These are phyloP conservation scores for Ganoderma meredithae DNA, from an alignment of 1,284 basidiomycete species.

Conservation along the genomic window DNA sequence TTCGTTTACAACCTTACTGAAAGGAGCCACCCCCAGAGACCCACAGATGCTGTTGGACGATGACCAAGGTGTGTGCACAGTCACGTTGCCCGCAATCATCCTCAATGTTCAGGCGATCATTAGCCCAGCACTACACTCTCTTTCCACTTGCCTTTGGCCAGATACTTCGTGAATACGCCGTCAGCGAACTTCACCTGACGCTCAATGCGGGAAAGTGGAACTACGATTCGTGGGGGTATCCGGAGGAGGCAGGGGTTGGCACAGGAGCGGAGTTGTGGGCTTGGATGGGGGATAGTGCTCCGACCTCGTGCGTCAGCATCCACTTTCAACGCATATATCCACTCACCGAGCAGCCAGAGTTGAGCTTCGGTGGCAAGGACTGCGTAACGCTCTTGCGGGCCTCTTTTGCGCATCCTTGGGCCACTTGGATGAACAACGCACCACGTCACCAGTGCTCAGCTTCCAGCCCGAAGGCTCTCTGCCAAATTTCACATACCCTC, in stretches of 20 bases:
- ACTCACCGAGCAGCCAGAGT: conserved; percentile 49
- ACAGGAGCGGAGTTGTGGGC: conserved; percentile 91
- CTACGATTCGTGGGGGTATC: conserved; percentile 86
- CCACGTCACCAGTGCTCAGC: conserved; percentile 65
- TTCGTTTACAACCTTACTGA: conserved; percentile 77
- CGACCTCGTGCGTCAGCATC: conserved; percentile 52
- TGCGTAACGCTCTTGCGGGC: conserved; percentile 90
- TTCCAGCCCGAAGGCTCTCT: conserved; percentile 67
- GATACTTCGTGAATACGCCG: conserved; percentile 83
- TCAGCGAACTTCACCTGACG: conserved; percentile 87
- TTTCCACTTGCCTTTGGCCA: conserved; percentile 90
- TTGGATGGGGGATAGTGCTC: conserved; percentile 77
- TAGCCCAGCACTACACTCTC: conserved; percentile 83
- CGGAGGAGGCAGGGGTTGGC: conserved; percentile 78
- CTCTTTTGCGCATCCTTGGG: conserved; percentile 95
- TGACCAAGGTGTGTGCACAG: conserved; percentile 56
- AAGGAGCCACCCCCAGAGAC: conserved; percentile 58
- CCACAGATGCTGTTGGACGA: conserved; percentile 55
- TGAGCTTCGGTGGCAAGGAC: conserved; percentile 82
- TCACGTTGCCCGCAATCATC: background rate
- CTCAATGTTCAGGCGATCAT: conserved; percentile 4
- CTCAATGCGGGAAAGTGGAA: conserved; percentile 94
- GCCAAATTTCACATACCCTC: conserved; percentile 56
- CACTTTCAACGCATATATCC: background rate
- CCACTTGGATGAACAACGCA: conserved; percentile 74